Conservation (phyloP, 495 filamentous ascomycete species). For the Penicillium dipodomyicola region DNA sequence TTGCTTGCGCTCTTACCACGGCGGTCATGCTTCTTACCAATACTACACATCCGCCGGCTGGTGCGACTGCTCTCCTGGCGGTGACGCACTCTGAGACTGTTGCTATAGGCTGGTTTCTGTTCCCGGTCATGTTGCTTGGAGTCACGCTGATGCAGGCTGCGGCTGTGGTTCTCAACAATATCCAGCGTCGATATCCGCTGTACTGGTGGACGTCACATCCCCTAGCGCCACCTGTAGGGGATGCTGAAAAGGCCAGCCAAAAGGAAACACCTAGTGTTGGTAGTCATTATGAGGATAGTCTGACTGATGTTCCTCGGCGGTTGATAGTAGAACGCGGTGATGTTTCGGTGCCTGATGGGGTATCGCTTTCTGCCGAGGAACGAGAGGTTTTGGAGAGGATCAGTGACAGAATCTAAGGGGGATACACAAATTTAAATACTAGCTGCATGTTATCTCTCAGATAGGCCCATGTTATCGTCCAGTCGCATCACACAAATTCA, state of each 20-base stretch:
- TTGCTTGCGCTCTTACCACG: constrained; percentile 67
- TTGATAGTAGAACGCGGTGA: constrained; percentile 33
- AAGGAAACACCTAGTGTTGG: constrained; percentile 20
- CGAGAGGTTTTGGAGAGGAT: constrained; percentile 32
- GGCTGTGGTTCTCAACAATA: constrained; percentile 71
- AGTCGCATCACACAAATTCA: constrained; percentile 6
- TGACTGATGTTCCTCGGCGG: constrained; percentile 28
- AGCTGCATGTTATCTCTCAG: not conserved
- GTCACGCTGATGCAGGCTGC: constrained; percentile 61
- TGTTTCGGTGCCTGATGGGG: constrained; percentile 34
- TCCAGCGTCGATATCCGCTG: constrained; percentile 69
- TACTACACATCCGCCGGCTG: constrained; percentile 83
- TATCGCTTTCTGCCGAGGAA: constrained; percentile 37
- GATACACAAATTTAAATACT: not conserved
- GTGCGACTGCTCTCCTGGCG: constrained; percentile 80
- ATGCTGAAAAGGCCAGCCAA: constrained; percentile 23
- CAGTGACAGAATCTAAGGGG: constrained; percentile 30
- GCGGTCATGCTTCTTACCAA: constrained; percentile 72
- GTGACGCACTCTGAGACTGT: constrained; percentile 55
- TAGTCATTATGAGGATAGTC: constrained; percentile 30
- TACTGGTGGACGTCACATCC: constrained; percentile 63
- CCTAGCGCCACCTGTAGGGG: constrained; percentile 21
- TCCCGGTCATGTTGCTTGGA: constrained; percentile 66
- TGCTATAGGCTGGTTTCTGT: constrained; percentile 68
- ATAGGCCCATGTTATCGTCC: constrained; percentile 2